These are phyloP conservation scores for Seminavis robusta DNA, from an alignment of 108 stramenopile genomes.

Conservation along the genomic window DNA sequence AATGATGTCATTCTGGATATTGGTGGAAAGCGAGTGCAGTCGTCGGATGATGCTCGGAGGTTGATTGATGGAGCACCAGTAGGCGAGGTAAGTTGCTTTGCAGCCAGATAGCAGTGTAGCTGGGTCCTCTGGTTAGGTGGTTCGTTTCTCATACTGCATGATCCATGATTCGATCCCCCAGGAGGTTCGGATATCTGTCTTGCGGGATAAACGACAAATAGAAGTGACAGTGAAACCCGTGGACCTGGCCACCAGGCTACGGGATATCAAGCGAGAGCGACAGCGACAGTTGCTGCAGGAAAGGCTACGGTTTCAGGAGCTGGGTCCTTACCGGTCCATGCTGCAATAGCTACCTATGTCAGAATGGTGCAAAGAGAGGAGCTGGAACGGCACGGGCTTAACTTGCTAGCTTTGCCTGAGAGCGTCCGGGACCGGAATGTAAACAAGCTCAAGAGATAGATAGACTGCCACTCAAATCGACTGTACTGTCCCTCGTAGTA, in stretches of 20 bases:
- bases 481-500: no score
- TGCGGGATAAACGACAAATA: constrained; percentile 50
- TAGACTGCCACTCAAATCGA: no score
- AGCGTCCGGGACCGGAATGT: no score
- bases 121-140: not conserved
- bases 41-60: constrained; percentile 70
- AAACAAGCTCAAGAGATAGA: no score
- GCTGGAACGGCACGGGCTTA: no score
- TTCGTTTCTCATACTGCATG: not conserved
- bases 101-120: not conserved
- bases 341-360: no score
- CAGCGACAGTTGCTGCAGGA: constrained; percentile 33
- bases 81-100: constrained; percentile 23
- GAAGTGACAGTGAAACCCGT: constrained; percentile 61
- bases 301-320: constrained; percentile 40
- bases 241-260: constrained; percentile 65
- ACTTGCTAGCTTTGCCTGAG: no score
- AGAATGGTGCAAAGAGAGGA: no score
- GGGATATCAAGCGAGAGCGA: constrained; percentile 53
- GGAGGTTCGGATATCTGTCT: constrained; percentile 42
- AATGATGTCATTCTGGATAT: constrained; percentile 77
- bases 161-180: no score
- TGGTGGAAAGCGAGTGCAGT: constrained; percentile 48
- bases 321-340: constrained; percentile 35
- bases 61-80: constrained; percentile 71